These are phyloP conservation scores for Candida railenensis DNA, from an alignment of 805 yeast genomes.

Conservation along the genomic window DNA sequence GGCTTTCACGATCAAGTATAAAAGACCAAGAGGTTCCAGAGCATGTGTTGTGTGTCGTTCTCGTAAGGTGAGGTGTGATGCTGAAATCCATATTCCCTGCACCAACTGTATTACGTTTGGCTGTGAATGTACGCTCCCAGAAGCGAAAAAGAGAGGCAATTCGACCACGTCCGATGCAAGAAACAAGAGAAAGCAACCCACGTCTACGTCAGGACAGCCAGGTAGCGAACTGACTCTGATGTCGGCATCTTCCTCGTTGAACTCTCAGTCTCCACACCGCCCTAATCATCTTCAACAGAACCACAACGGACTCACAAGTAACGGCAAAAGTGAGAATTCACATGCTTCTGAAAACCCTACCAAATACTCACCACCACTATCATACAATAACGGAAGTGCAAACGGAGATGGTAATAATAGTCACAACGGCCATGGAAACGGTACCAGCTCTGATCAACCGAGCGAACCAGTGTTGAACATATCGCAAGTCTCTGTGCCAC, in stretches of 20 bases:
- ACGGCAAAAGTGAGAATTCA: neutral
- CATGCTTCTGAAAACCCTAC: neutral
- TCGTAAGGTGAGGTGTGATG: slow-evolving; percentile 80
- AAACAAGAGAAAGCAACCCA: slow-evolving; percentile 14
- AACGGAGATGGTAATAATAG: slow-evolving; percentile 14
- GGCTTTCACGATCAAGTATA: slow-evolving; percentile 47
- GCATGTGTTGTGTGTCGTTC: slow-evolving; percentile 80
- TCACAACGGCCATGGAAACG: neutral
- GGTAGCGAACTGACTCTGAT: neutral
- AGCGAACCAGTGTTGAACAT: slow-evolving; percentile 43
- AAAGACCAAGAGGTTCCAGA: slow-evolving; percentile 61
- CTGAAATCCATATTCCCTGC: slow-evolving; percentile 50
- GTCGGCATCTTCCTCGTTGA: neutral
- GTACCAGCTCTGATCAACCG: neutral
- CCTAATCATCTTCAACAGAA: neutral
- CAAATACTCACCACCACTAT: neutral
- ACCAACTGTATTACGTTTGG: slow-evolving; percentile 68
- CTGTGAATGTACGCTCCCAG: slow-evolving; percentile 69
- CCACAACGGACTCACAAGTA: neutral
- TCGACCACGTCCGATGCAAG: slow-evolving; percentile 15
- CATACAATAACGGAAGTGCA: slow-evolving; percentile 4
- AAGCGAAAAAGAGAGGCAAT: slow-evolving; percentile 46
- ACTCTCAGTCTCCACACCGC: neutral
- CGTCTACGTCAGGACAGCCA: slow-evolving; percentile 2
- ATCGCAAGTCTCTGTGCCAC: slow-evolving; percentile 41